Conservation (phyloP, 805 yeast species). For the Candida odintsovae region DNA sequence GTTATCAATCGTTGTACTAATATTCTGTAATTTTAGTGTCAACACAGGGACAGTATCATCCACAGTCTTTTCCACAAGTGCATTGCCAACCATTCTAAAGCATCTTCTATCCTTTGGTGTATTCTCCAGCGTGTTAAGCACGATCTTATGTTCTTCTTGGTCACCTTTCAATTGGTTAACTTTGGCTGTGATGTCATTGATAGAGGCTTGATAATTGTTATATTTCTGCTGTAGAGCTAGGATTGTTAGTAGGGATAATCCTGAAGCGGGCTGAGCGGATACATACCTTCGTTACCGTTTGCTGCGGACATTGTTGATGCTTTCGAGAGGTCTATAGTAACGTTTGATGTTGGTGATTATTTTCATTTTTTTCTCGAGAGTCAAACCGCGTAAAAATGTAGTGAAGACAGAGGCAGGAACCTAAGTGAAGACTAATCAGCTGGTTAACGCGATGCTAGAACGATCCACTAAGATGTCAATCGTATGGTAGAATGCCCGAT, state of each 20-base stretch:
- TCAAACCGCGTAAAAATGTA: too few relatives aligned
- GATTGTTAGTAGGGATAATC: background rate
- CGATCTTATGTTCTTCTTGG: conserved; percentile 44
- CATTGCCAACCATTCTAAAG: conserved; percentile 92
- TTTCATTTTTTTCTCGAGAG: background rate
- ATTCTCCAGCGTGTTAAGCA: conserved; percentile 47
- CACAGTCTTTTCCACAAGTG: conserved; percentile 75
- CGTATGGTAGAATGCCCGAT: too few relatives aligned
- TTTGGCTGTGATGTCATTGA: conserved; percentile 41
- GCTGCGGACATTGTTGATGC: background rate
- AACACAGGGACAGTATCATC: conserved; percentile 67
- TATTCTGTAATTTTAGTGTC: conserved; percentile 47
- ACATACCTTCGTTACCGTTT: background rate
- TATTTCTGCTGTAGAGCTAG: conserved; percentile 42
- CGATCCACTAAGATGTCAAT: too few relatives aligned
- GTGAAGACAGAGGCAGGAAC: too few relatives aligned
- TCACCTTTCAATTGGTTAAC: conserved; percentile 44
- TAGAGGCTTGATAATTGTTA: conserved; percentile 44
- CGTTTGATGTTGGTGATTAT: background rate
- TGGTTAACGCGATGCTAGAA: too few relatives aligned
- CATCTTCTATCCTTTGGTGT: conserved; percentile 65
- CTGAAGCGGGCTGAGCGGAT: background rate
- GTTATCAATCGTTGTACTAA: conserved; percentile 29
- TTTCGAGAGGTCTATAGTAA: too few relatives aligned
- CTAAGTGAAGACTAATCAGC: too few relatives aligned